Evolutionary conservation across 441 rosid species (phyloP).

Genomic region (Populus trichocarpa): DNA sequence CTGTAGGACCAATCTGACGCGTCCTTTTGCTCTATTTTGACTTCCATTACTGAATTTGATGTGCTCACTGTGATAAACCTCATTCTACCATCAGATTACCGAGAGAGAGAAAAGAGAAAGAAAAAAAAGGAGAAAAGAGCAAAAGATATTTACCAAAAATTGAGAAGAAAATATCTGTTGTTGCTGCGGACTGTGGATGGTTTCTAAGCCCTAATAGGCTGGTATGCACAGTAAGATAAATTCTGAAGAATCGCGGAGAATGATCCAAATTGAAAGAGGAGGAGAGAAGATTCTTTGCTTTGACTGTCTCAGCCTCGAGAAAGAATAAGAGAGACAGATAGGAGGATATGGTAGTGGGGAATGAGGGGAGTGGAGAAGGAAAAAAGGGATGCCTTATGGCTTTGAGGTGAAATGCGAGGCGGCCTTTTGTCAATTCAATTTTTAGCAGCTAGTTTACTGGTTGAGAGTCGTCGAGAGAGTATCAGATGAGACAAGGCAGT

Average conservation of each 20-base stretch:
- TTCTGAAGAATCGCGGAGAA: background rate
- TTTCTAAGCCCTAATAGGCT: background rate
- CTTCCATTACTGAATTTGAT: conserved; percentile 33
- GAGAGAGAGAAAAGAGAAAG: background rate
- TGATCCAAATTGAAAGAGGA: background rate
- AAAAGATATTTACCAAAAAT: background rate
- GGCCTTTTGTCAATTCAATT: background rate
- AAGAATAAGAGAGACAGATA: background rate
- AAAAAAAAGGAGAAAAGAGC: background rate
- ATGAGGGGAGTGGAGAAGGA: background rate
- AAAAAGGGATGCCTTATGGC: background rate
- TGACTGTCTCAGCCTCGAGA: background rate
- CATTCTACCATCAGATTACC: background rate
- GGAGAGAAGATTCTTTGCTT: background rate
- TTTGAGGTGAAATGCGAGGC: no score
- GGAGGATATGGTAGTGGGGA: background rate
- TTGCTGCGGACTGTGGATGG: background rate
- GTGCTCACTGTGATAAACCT: background rate
- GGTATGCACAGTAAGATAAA: background rate
- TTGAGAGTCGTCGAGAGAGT: background rate
- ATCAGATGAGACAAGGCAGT: background rate
- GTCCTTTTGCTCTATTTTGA: conserved; percentile 49
- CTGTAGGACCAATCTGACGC: conserved; percentile 80
- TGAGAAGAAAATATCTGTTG: background rate
- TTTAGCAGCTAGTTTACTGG: background rate